Evolutionary conservation across 2,329 filamentous ascomycete species (phyloP), one percentile per base, ranked within the genome.

Genomic region (Immersiporthe knoxdaviesiana): DNA sequence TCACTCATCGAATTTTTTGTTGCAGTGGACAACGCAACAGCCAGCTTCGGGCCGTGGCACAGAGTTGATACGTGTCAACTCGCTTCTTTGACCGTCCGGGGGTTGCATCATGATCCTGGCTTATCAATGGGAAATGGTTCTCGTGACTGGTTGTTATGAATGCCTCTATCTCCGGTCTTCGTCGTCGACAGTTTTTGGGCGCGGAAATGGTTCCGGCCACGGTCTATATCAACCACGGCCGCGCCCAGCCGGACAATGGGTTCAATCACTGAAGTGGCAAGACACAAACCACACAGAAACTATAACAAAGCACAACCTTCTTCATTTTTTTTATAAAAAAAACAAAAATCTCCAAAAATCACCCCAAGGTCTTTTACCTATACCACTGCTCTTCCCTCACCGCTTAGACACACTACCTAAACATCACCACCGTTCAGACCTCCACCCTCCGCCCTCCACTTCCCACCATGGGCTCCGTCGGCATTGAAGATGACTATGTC

Each of bases 381-480:
- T 64, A 69, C 64, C 65, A 59, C 64, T 69, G 8, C 39, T 69
- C 47, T 67, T 39, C 32, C 60, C 18, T 50, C n/a, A 30, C 21
- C 12, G 35, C 50, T 11, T 47, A 50, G 27, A 59, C 64, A 59
- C 64, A 69, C 8, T 24, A 14, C 54, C 18, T 27, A 21, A 50
- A 30, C 66, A 61, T 52, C 37, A 35, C 35, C 62, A 44, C 44
- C 44, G 32, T 47, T 47, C 47, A 32, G 58, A 47, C 56, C 54
- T 66, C 41, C 41, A 44, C 35, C 4, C 35, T 35, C n/a, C n/a
- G n/a, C n/a, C n/a, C n/a, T n/a, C n/a, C n/a, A n/a, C n/a, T n/a
- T n/a, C n/a, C n/a, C 77, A 79, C 64, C 69, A 84, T 84, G 82
- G 81, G 81, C 35, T 83, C 81, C 70, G 74, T 83, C 67, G 73